Evolutionary conservation across 208 protist species (phyloP).

Genomic region (Histomonas meleagridis): DNA sequence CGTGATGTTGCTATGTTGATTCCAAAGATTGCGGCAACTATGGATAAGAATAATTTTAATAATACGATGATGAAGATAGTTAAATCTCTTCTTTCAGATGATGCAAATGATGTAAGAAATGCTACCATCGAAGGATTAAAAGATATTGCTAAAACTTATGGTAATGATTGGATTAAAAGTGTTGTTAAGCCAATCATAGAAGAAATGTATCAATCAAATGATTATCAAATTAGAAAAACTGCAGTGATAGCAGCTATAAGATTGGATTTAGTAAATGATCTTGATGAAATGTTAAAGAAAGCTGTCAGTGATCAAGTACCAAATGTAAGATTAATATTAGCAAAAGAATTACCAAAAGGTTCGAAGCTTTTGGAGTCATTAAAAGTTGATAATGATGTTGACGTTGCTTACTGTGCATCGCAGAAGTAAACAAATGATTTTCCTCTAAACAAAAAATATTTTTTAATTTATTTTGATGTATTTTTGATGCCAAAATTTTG

Average conservation of each 20-base stretch:
- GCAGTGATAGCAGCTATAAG: neutral
- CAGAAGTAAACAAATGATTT: too few species aligned
- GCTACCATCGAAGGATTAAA: neutral
- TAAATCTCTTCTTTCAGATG: neutral
- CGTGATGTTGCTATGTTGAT: neutral
- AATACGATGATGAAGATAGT: neutral
- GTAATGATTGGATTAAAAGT: neutral
- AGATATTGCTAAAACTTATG: neutral
- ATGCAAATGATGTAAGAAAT: neutral
- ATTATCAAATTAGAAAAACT: neutral
- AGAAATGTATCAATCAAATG: neutral
- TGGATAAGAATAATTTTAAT: neutral
- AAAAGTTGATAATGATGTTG: neutral
- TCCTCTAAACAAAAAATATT: too few species aligned
- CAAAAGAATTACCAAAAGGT: neutral
- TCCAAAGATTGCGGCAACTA: neutral
- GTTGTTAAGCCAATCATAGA: neutral
- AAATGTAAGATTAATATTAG: constrained; percentile 2
- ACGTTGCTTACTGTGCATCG: neutral
- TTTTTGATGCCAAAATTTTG: too few species aligned
- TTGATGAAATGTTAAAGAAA: neutral
- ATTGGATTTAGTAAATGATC: neutral
- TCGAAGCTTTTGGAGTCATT: neutral
- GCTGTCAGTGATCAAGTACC: neutral
- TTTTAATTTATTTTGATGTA: too few species aligned